These are phyloP conservation scores for Aphanomyces euteiches DNA, from an alignment of 352 stramenopile species.

Conservation along the genomic window DNA sequence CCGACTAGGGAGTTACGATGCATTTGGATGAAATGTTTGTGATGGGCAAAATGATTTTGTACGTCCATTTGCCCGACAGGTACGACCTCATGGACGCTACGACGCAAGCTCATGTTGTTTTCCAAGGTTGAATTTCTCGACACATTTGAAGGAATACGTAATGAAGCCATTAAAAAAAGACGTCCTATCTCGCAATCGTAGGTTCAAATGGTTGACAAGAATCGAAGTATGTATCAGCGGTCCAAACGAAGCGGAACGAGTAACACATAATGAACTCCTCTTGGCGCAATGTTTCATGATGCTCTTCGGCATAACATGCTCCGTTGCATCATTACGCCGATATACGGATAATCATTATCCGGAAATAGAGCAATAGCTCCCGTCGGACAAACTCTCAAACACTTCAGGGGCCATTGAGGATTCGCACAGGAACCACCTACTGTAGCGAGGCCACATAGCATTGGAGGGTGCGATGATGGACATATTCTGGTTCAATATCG, in stretches of 20 bases:
- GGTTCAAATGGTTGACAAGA: conserved; percentile 75
- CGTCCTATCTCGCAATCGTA: conserved; percentile 25
- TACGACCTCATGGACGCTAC: conserved; percentile 82
- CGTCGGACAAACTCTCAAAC: too few relatives aligned
- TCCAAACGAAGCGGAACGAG: conserved; percentile 44
- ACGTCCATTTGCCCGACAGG: conserved; percentile 81
- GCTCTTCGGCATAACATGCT: too few relatives aligned
- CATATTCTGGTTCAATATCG: conserved; percentile 49
- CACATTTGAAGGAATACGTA: conserved; percentile 15
- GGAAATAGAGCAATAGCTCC: too few relatives aligned
- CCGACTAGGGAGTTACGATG: conserved; percentile 46
- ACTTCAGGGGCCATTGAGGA: too few relatives aligned
- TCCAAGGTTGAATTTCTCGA: neutral
- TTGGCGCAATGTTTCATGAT: too few relatives aligned
- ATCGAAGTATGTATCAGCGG: conserved; percentile 76
- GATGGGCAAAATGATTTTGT: conserved; percentile 82
- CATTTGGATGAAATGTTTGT: conserved; percentile 83
- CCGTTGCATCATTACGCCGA: neutral
- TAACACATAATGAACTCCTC: too few relatives aligned
- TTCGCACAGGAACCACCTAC: neutral
- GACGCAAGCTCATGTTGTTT: conserved; percentile 44
- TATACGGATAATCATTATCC: neutral
- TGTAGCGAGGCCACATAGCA: neutral
- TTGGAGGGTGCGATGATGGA: conserved; percentile 12
- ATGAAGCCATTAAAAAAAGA: too few relatives aligned